Evolutionary conservation across 495 filamentous ascomycete genomes (phyloP), one percentile per base, ranked within the genome.

Genomic region (Amorphotheca resinae): DNA sequence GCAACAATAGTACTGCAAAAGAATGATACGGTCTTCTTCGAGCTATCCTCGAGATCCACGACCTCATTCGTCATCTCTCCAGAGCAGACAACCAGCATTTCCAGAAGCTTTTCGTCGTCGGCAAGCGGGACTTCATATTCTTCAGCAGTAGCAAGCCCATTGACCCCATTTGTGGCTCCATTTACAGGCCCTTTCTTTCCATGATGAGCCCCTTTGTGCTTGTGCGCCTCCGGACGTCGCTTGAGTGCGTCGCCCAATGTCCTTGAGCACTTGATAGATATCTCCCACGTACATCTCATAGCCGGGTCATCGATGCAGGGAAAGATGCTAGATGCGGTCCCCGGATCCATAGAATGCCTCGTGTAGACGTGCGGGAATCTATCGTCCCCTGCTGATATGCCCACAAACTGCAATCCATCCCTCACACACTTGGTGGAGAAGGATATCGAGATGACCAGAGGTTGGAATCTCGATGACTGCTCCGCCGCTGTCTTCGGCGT

Each of bases 351-450:
- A 1, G 76, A 79, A 49, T 87, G 88, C 18, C 79, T 84, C 0
- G 93, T 89, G 57, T 88, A 99, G 1, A 82, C 80, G 59, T 96
- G 87, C 0, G 91, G 88, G 55, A 88, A 96, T 47, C 87, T 72
- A 36, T 62, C 56, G 54, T 95, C 88, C 12, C 76, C 77, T 35
- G 77, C 75, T 36, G 82, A 77, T 22, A 85, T 68, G 1, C 91
- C 93, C 18, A 91, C 84, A 61, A 94, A 96, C 26, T 93, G 85
- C 38, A 96, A 59, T 15, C 87, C 91, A 60, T 96, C 91, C 22
- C 82, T 70, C 45, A 87, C 74, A 31, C 72, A 69, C 42, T 77
- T 76, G 5, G 84, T 70, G 11, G 65, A 61, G 53, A 91, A 99
- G 41, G 88, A 80, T 45, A 95, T 82, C 60, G 70, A 49, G 59